Conservation (phyloP, 139 green algal genomes). For the Diplosphaera chodatii region DNA sequence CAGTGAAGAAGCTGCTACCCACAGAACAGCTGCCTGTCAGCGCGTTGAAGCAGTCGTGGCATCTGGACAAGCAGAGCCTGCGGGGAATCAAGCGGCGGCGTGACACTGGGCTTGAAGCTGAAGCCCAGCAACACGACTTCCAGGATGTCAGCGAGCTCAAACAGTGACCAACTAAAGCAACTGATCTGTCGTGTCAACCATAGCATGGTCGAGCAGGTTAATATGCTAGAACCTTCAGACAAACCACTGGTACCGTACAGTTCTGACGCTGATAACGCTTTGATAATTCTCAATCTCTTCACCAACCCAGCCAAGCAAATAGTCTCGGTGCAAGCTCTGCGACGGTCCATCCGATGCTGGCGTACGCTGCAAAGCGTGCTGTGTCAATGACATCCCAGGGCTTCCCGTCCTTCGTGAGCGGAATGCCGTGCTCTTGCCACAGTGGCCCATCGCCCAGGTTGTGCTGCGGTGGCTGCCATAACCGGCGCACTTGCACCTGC, state of each 20-base stretch:
- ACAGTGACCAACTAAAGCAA: too few species aligned
- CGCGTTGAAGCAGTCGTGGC: background rate
- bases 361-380: background rate
- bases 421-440: background rate
- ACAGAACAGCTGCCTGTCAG: background rate
- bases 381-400: background rate
- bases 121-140: background rate
- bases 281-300: too few species aligned
- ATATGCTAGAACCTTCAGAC: too few species aligned
- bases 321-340: background rate
- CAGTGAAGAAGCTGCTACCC: background rate
- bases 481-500: background rate
- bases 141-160: too few species aligned
- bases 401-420: background rate
- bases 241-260: too few species aligned
- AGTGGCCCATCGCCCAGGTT: background rate
- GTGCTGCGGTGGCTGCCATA: background rate
- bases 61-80: slow-evolving; percentile 1
- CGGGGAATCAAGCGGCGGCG: background rate
- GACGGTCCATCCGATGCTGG: background rate
- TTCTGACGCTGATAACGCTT: too few species aligned
- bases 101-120: background rate
- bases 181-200: too few species aligned
- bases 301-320: background rate
- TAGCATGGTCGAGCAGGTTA: too few species aligned